These are phyloP conservation scores for Oidiodendron maius DNA, from an alignment of 495 filamentous ascomycete species.

Conservation along the genomic window DNA sequence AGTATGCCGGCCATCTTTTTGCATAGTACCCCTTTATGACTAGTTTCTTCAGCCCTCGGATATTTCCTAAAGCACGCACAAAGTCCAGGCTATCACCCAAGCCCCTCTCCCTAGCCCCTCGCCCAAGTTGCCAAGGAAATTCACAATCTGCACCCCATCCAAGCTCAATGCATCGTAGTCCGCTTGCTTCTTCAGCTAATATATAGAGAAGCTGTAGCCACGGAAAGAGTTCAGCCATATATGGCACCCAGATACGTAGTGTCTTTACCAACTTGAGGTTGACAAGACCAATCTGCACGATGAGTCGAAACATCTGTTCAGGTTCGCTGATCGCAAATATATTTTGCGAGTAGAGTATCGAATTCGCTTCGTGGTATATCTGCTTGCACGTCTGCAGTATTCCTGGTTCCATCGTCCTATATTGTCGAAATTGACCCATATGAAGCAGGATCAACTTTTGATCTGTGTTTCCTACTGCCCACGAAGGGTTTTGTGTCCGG, in stretches of 20 bases:
- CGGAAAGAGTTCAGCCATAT: constrained; percentile 1
- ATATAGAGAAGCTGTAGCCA: constrained; percentile 11
- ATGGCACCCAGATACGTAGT: constrained; percentile 11
- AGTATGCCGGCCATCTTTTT: constrained; percentile 13
- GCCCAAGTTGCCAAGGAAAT: too few relatives aligned
- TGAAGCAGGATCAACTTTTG: too few relatives aligned
- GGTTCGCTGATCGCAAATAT: constrained; percentile 8
- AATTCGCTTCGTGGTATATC: constrained; percentile 14
- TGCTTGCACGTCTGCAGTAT: constrained; percentile 14
- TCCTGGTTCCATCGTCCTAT: constrained; percentile 9
- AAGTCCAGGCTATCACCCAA: too few relatives aligned
- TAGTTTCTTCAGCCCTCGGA: constrained; percentile 14
- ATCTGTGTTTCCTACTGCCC: too few relatives aligned
- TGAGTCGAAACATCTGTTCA: constrained; percentile 10
- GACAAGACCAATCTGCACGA: constrained; percentile 10
- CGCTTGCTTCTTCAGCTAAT: constrained; percentile 14
- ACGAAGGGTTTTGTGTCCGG: too few relatives aligned
- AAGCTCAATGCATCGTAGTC: too few relatives aligned
- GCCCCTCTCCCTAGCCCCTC: too few relatives aligned
- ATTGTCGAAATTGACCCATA: too few relatives aligned
- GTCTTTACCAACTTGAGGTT: constrained; percentile 12
- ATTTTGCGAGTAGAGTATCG: constrained; percentile 16
- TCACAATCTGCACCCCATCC: too few relatives aligned
- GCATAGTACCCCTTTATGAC: constrained; percentile 13
- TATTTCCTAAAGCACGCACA: constrained; percentile 9